Evolutionary conservation across 495 filamentous ascomycete genomes (phyloP), one percentile per base, ranked within the genome.

Genomic region (Aspergillus campestris): DNA sequence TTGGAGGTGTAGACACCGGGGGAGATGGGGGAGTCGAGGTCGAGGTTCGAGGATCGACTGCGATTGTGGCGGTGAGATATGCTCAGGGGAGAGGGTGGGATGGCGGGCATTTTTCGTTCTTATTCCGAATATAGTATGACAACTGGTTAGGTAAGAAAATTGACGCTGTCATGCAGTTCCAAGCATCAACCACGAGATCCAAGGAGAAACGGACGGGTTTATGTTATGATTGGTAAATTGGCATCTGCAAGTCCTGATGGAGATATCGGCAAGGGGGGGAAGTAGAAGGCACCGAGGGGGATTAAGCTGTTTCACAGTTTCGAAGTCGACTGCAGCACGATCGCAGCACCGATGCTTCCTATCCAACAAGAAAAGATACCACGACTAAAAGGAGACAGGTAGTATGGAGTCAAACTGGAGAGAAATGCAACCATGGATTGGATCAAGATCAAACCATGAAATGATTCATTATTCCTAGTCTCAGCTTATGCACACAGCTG

Each of bases 21-120:
- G 57, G 78, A 62, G 53, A 73, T 58, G 43, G 68, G 61, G 18
- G 18, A 24, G 45, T 71, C 69, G 59, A 76, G 66, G 53, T 85
- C 80, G 56, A 83, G 59, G 49, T 51, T 61, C 5, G 86, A 87
- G 27, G 79, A 73, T 27, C 40, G 52, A 44, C 49, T 59, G 31
- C 46, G 47, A 24, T 15, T 59, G 52, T 80, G 73, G 54, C 81
- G 80, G 57, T 80, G 84, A 60, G 79, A 78, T 40, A 67, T 49
- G 49, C 70, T 77, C 50, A 74, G 72, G 48, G 85, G 84, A 55
- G 84, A 79, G 35, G 77, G 75, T 45, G 77, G 71, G 70, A 78
- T 74, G 31, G 56, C 45, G 28, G 60, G 56, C 61, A 64, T 64
- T 44, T 43, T 43, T 11, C 27, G 28, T 27, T 31, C 34, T 40